These are phyloP conservation scores for Lizonia empirigonia DNA, from an alignment of 2,329 filamentous ascomycete genomes.

Conservation along the genomic window DNA sequence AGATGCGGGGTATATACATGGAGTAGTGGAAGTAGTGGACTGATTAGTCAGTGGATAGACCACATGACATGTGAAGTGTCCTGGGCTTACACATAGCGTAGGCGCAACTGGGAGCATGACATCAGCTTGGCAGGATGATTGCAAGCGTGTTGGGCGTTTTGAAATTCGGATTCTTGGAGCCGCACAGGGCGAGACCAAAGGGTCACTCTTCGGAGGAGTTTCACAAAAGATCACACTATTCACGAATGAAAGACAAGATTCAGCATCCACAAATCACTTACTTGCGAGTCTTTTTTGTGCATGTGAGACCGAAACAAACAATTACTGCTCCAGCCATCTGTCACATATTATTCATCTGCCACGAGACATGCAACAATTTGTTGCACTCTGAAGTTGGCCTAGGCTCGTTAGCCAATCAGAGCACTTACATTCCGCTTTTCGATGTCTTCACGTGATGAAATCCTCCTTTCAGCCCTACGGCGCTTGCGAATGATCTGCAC, in stretches of 20 bases:
- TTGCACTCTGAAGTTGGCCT: background rate
- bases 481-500: slow-evolving; percentile 17
- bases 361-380: background rate
- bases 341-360: background rate
- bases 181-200: background rate
- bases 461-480: slow-evolving; percentile 7
- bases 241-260: background rate
- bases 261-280: background rate
- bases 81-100: too few relatives aligned
- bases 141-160: slow-evolving; percentile 10
- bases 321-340: background rate
- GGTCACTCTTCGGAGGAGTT: background rate
- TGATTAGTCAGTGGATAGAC: too few relatives aligned
- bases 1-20: too few relatives aligned
- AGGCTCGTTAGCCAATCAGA: slow-evolving; percentile 1
- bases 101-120: slow-evolving; percentile 24
- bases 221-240: background rate
- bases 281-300: background rate
- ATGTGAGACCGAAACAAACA: background rate
- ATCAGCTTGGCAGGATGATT: slow-evolving; percentile 7
- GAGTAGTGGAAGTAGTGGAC: too few relatives aligned
- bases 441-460: slow-evolving; percentile 5
- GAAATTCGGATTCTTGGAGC: background rate
- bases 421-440: background rate
- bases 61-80: too few relatives aligned